Evolutionary conservation across 148 eudicot genomes (phyloP), one percentile per base, ranked within the genome.

Genomic region (Rhododendron henanense): DNA sequence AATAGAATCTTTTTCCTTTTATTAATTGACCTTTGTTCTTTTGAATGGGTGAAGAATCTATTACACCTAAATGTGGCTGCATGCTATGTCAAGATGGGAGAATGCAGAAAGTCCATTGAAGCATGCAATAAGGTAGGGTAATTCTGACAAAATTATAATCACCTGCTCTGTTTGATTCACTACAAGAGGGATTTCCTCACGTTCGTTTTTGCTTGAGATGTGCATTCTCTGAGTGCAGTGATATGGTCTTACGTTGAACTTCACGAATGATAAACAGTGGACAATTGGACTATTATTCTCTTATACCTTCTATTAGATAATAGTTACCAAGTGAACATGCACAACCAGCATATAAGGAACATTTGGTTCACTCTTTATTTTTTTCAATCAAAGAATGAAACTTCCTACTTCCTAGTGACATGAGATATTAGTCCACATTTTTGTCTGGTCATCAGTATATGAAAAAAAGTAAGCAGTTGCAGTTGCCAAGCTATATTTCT

Each of bases 21-120:
- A 63, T 75, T 44, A 21, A 83, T 23, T 88, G 78, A 73, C 85
- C 75, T 83, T 31, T 35, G 23, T 82, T 73, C 48, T 84, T 86
- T 55, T 78, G 74, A 44, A 31, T 87, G 85, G 33, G 88, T 89
- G 75, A 61, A 97, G 99, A 95, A 94, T 90, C 84, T 93, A 93
- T 86, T 97, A 86, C 93, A 95, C 85, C 94, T 97, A 63, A 97
- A 97, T 85, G 98, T 97, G 83, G 99, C 98, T 59, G 99, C 99
- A 69, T 95, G 99, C 94, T 92, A 87, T 84, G 91, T 97, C 90
- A 95, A 95, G 88, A 85, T 97, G 96, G 99, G 99, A 85, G 98
- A 95, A 83, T 91, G 91, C 90, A 93, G 91, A 88, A 97, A 95
- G 90, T 97, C 98, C 83, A 91, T 97, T 86, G 99, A 97, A 85